These are phyloP conservation scores for Kitagawia praeruptora DNA, from an alignment of 129 eudicot genomes.

Conservation along the genomic window DNA sequence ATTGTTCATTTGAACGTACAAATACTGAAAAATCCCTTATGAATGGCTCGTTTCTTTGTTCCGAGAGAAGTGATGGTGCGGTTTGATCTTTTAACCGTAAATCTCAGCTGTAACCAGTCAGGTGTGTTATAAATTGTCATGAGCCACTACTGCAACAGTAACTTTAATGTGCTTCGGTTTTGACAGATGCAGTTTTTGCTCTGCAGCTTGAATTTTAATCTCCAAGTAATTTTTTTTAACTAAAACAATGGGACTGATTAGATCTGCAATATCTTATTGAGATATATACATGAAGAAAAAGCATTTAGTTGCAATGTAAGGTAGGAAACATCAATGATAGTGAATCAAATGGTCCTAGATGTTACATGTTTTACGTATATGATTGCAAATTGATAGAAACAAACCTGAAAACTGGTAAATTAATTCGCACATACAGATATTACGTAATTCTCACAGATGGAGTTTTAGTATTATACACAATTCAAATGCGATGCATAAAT, in stretches of 20 bases:
- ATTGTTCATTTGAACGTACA: not conserved
- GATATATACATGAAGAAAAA: not conserved
- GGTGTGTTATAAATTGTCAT: not conserved
- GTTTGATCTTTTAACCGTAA: not conserved
- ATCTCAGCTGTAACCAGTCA: not conserved
- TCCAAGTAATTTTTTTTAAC: not conserved
- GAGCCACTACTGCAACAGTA: not conserved
- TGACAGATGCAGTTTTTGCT: not conserved
- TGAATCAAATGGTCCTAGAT: not conserved
- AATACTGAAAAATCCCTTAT: not conserved
- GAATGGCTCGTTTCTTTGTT: not conserved
- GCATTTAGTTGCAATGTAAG: not conserved
- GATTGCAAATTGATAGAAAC: not conserved
- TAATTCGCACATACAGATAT: not conserved
- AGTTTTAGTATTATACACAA: not conserved
- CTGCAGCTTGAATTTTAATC: not conserved
- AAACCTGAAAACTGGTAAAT: not conserved
- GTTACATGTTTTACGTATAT: not conserved
- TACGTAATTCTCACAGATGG: not conserved
- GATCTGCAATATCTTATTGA: not conserved
- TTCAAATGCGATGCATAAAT: not conserved
- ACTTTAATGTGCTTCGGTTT: not conserved
- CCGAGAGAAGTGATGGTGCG: not conserved
- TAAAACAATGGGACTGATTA: too few species aligned
- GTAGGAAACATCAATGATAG: not conserved